Percentiles rank a stretch among this genome's conserved stretches.
phyloP scores from a whole-genome alignment of 164 flowering plant genomes.

The Malania oleifera region DNA sequence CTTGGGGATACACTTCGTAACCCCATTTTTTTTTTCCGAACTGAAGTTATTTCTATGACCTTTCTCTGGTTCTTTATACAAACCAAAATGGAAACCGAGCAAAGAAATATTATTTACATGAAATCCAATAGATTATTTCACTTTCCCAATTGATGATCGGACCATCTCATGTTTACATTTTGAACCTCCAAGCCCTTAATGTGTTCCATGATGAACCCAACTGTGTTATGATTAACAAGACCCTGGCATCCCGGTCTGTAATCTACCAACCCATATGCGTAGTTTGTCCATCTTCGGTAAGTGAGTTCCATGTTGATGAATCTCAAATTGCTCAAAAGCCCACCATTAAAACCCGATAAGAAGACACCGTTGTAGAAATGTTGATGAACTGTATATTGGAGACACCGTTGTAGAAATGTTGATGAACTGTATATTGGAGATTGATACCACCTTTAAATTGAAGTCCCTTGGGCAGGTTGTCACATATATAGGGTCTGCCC shows the following conservation, averaged over 20 bases:
- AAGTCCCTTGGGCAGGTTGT: constrained; percentile 73
- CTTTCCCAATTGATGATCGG: constrained; percentile 13
- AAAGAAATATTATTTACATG: constrained; percentile 65
- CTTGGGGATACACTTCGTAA: no score
- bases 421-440: constrained; percentile 56
- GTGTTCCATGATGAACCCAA: constrained; percentile 88
- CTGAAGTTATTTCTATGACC: no score
- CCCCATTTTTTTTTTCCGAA: no score
- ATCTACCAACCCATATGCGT: constrained; percentile 60
- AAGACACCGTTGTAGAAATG: constrained; percentile 88
- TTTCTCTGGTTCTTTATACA: constrained; percentile 12
- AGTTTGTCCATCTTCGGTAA: constrained; percentile 73
- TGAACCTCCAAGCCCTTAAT: constrained; percentile 60
- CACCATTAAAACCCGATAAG: constrained; percentile 65
- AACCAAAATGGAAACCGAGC: constrained; percentile 54
- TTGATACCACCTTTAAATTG: constrained; percentile 54
- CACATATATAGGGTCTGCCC: constrained; percentile 93
- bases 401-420: constrained; percentile 68
- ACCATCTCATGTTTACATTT: constrained; percentile 83
- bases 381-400: no score
- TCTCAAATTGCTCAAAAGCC: constrained; percentile 51
- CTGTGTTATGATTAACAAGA: constrained; percentile 72
- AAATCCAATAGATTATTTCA: constrained; percentile 89
- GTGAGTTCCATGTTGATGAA: constrained; percentile 63
- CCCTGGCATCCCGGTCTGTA: constrained; percentile 91